Base-by-base conservation (phyloP, 345 rosid species). In the Citrus reticulata region DNA sequence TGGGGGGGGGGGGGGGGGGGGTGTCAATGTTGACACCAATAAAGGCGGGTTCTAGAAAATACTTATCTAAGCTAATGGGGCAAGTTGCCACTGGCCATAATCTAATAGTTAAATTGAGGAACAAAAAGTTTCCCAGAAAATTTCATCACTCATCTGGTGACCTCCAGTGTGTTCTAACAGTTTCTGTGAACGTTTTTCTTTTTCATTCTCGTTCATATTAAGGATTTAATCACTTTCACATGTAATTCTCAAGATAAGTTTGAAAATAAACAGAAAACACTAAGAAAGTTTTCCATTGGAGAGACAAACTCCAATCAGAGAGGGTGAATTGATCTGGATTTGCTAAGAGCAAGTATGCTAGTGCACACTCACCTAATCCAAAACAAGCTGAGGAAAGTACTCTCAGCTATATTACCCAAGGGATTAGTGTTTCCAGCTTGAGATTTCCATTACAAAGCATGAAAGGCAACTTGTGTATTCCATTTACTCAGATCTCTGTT, bases 11-110 rank as follows among this genome's bases (percentile, higher is more conserved):
- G 40, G 0, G 13, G 22, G 2, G 24, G 9, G 0, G 0, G 7
- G 7, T 0, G 0, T 4, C 9, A 0, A 22, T 19, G 6, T 55
- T 55, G 0, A 6, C 1, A 57, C 61, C 24, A 0, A 13, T 11
- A 46, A 46, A 10, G 58, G 4, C 2, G 5, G 58, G 58, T 17
- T 19, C 22, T 1, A 17, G 2, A 54, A 54, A 54, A 54, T 1
- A 54, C 6, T 5, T 54, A 19, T 16, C 22, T 11, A 46, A 54
- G 19, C 58, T 17, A 16, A 54, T 54, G 22, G 58, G 58, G 58
- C 58, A 17, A 17, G 22, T 17, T 54, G 7, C 22, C 22, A 54
- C 58, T 0, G 19, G 58, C 22, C 58, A 54, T 54, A 54, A 1
- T 5, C 7, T 5, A 17, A 17, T 16, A 17, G 22, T 17, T 51